Base-by-base conservation (phyloP, 2,329 filamentous ascomycete genomes). In the Beauveria pseudobassiana region DNA sequence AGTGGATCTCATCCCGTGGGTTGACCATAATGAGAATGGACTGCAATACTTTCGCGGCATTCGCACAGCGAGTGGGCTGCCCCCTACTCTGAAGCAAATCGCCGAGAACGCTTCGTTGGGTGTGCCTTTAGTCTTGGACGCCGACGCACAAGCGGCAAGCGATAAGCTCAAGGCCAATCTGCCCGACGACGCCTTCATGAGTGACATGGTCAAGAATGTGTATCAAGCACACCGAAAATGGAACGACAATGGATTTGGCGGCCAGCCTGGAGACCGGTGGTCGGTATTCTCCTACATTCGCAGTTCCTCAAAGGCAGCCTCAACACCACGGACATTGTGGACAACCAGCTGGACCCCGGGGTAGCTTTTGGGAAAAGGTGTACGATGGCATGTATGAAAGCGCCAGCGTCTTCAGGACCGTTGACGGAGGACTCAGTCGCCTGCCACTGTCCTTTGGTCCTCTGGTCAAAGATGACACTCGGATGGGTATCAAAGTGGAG, bases 361-460 rank as follows among this genome's bases (percentile, higher is more conserved):
- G 73, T 9, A 74, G 76, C 9, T 78, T 76, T 55, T 86, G 85
- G 71, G 75, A 79, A 8, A 75, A 74, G 65, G 63, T 74, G 55
- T 67, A 68, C 49, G 49, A 59, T 24, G 22, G 61, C 16, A 46
- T 63, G 30, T 61, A 42, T 40, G 62, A 45, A 40, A 53, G 59
- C 34, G 61, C 65, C 55, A 70, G 66, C 69, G 81, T 16, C 4
- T 88, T 83, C 83, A 77, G 75, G n/a, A 89, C 87, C 3, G 87
- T 89, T 64, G 83, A 89, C 67, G 77, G 78, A 55, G 78, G 76
- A 67, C 67, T 79, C 40, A 82, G 80, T 63, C 80, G 81, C 0
- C 78, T 90, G 0, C 86, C 87, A 0, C 70, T 76, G 0, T 82
- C 87, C 0, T 89, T 90, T 72, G 77, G 78, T 12, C 87, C 87